Conservation (phyloP, 495 filamentous ascomycete genomes). For the Ramalina intermedia region DNA sequence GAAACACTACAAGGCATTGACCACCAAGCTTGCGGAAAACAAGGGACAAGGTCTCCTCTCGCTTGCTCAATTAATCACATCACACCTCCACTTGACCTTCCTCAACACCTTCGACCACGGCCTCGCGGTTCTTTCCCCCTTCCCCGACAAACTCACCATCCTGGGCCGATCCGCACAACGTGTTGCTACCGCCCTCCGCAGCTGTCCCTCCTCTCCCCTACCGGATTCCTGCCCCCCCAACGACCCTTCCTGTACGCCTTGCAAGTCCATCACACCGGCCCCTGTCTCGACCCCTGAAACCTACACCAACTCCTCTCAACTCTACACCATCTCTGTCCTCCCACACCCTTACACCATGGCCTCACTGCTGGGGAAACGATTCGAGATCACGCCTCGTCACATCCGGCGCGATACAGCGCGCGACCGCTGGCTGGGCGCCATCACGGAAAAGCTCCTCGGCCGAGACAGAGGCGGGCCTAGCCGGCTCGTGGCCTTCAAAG, state of each 20-base stretch:
- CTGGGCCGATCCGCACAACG: slow-evolving; percentile 53
- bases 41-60: slow-evolving; percentile 41
- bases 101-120: slow-evolving; percentile 63
- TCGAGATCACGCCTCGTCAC: slow-evolving; percentile 45
- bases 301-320: slow-evolving; percentile 44
- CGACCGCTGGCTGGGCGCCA: slow-evolving; percentile 61
- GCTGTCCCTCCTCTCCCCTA: slow-evolving; percentile 56
- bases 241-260: slow-evolving; percentile 53
- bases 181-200: slow-evolving; percentile 55
- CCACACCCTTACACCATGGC: slow-evolving; percentile 81
- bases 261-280: slow-evolving; percentile 42
- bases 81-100: slow-evolving; percentile 76
- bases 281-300: slow-evolving; percentile 40
- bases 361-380: slow-evolving; percentile 38
- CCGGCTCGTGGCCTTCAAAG: slow-evolving; percentile 64
- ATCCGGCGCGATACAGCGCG: slow-evolving; percentile 64
- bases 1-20: slow-evolving; percentile 48
- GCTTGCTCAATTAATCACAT: slow-evolving; percentile 63
- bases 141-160: slow-evolving; percentile 53
- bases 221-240: slow-evolving; percentile 82
- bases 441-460: slow-evolving; percentile 57
- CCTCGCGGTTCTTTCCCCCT: slow-evolving; percentile 66
- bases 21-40: slow-evolving; percentile 40
- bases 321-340: slow-evolving; percentile 73
- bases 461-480: slow-evolving; percentile 41